Base-by-base conservation (phyloP, 257 asterid species). In the Thymus quinquecostatus region DNA sequence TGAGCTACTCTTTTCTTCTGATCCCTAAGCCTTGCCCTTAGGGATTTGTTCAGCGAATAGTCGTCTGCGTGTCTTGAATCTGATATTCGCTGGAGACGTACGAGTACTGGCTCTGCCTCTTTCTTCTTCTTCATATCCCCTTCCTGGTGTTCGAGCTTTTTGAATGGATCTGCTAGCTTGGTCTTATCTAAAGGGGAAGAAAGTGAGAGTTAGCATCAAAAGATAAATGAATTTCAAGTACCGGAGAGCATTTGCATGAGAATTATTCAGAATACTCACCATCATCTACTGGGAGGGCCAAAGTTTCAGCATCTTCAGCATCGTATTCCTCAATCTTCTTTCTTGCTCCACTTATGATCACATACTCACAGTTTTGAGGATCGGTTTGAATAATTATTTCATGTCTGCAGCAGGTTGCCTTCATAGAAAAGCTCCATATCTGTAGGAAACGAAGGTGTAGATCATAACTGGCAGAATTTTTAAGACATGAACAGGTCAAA, bases 351-450 rank as follows among this genome's bases (percentile, higher is more conserved):
- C 92, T 92, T 12, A 76, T 88, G 21, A 92, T 82, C 78, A 92
- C 76, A 70, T 95, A 92, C 75, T 74, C 92, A 45, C 98, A 92
- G 57, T 89, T 94, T 62, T 91, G 89, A 57, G 97, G 97, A 79
- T 94, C 97, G 0, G 97, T 91, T 69, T 94, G 99, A 75, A 94
- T 85, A 47, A 91, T 95, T 63, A 95, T 95, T 80, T 89, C 98
- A 68, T 95, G 98, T 58, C 71, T 65, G 87, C 99, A 95, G 87
- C 99, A 95, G 10, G 99, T 91, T 45, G 98, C 79, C 73, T 92
- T 95, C 99, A 92, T 92, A 9, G 96, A 14, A 79, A 95, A 95
- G 83, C 96, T 89, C 98, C 99, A 95, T 89, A 95, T 95, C 99
- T 91, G 83, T 70, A 9, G 64, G 64, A 65, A 47, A 72, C 34